Percentiles rank a stretch among this genome's conserved stretches.
These are phyloP conservation scores for Trichosporon coremiiforme DNA, from an alignment of 1,284 basidiomycete genomes.

Conservation along the genomic window DNA sequence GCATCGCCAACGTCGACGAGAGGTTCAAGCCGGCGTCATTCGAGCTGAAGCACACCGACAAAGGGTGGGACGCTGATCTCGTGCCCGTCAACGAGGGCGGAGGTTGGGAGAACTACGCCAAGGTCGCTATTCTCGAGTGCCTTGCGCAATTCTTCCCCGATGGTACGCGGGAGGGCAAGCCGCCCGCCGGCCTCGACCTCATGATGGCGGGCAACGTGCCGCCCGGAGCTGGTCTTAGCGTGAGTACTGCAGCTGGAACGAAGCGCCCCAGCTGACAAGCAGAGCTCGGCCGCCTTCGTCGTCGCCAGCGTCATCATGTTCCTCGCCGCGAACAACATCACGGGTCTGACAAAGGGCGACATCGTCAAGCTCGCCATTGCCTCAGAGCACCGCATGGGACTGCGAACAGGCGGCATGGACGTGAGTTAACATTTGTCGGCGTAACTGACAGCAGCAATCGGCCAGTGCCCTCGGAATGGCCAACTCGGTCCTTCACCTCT, in stretches of 20 bases:
- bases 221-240: constrained; percentile 78
- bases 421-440: constrained; percentile 55
- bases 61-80: constrained; percentile 72
- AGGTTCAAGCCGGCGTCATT: constrained; percentile 61
- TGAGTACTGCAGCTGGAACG: constrained; percentile 53
- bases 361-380: constrained; percentile 74
- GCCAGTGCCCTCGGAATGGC: constrained; percentile 73
- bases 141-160: constrained; percentile 36
- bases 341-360: constrained; percentile 66
- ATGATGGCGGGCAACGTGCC: constrained; percentile 77
- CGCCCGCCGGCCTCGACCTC: constrained; percentile 66
- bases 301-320: constrained; percentile 78
- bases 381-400: constrained; percentile 78
- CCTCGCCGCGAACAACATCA: constrained; percentile 67
- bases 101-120: constrained; percentile 83
- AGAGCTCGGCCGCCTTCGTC: constrained; percentile 70
- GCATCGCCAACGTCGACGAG: constrained; percentile 65
- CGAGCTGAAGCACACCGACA: constrained; percentile 61
- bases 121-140: constrained; percentile 59
- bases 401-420: constrained; percentile 57
- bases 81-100: constrained; percentile 63
- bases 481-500: constrained; percentile 72
- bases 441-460: constrained; percentile 63
- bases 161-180: constrained; percentile 60
- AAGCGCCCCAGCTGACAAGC: constrained; percentile 6